These are phyloP conservation scores for Aspergillus nomiae DNA, from an alignment of 2,329 filamentous ascomycete species.

Conservation along the genomic window DNA sequence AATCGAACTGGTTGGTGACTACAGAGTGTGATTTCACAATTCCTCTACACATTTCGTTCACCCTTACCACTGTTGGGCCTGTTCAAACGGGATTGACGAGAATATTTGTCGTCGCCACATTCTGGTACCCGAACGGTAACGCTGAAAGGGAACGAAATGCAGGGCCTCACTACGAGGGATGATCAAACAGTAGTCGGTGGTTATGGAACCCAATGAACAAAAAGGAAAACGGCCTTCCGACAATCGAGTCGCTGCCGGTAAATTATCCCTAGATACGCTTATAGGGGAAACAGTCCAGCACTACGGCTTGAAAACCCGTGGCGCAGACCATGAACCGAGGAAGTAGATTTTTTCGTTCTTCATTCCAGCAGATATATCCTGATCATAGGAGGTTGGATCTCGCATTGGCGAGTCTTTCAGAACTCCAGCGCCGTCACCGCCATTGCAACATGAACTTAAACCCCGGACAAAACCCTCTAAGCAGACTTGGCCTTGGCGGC, in stretches of 20 bases:
- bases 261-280: neutral
- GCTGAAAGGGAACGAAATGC: neutral
- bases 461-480: conserved; percentile 60
- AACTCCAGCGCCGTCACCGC: conserved; percentile 32
- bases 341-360: conserved; percentile 59
- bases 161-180: neutral
- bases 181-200: neutral
- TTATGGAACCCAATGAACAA: neutral
- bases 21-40: neutral
- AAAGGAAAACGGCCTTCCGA: neutral
- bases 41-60: neutral
- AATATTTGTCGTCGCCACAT: neutral
- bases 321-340: conserved; percentile 56
- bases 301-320: neutral
- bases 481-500: conserved; percentile 59
- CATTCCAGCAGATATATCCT: conserved; percentile 31
- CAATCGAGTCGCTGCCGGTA: neutral
- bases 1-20: no score
- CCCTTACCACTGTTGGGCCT: neutral
- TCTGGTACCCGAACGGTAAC: neutral
- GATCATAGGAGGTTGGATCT: conserved; percentile 24
- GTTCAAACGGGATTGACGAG: neutral
- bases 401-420: conserved; percentile 27
- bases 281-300: neutral
- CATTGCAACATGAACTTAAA: conserved; percentile 67